Percentiles rank a stretch among this genome's conserved stretches.
These are phyloP conservation scores for Rehmannia glutinosa DNA, from an alignment of 257 asterid genomes.

Conservation along the genomic window DNA sequence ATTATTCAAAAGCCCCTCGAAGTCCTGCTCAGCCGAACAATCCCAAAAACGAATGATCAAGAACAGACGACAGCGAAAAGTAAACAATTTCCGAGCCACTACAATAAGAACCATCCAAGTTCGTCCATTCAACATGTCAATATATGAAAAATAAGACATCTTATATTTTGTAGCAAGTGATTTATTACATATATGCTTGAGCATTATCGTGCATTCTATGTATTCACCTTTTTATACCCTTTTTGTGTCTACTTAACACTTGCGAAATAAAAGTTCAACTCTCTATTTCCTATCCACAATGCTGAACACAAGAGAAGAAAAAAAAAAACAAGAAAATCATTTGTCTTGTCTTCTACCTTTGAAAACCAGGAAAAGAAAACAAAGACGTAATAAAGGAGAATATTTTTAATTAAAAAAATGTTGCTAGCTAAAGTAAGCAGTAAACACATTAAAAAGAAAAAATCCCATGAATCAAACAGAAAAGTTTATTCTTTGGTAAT, in stretches of 20 bases:
- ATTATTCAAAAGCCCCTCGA: constrained; percentile 76
- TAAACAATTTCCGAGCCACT: constrained; percentile 4
- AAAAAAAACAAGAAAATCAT: not conserved
- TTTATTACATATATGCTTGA: not conserved
- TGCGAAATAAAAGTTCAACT: not conserved
- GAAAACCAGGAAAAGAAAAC: not conserved
- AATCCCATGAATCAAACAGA: not conserved
- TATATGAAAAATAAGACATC: not conserved
- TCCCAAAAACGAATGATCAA: constrained; percentile 13
- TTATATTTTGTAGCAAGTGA: not conserved
- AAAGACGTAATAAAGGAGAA: not conserved
- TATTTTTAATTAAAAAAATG: not conserved
- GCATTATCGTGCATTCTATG: not conserved
- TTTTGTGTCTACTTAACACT: not conserved
- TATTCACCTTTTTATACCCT: not conserved
- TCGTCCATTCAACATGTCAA: not conserved
- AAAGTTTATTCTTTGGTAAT: not conserved
- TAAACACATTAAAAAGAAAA: not conserved
- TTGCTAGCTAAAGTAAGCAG: not conserved
- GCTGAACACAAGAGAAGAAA: not conserved
- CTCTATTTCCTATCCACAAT: not conserved
- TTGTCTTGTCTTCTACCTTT: not conserved
- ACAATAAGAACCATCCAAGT: constrained; percentile 1
- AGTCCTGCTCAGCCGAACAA: constrained; percentile 45
- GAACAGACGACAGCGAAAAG: not conserved